A percentile compares a stretch with the other conserved stretches of the same genome.
Conservation (phyloP, 139 green algal genomes). For the Gonium pectorale region DNA sequence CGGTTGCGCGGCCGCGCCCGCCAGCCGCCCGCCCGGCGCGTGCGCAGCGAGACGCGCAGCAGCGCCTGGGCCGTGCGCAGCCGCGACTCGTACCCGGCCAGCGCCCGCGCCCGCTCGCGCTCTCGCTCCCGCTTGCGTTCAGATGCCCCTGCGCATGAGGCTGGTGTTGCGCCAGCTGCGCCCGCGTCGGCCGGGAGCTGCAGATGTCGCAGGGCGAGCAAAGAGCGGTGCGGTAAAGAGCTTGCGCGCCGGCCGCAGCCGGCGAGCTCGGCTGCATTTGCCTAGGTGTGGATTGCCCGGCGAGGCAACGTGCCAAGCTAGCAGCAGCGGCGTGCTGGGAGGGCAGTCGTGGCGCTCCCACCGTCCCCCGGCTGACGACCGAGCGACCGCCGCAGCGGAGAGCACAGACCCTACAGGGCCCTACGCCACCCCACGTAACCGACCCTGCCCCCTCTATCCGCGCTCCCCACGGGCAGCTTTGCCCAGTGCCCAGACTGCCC, state of each 20-base stretch:
- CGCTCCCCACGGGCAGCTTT: background rate
- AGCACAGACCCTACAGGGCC: background rate
- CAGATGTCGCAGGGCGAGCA: background rate
- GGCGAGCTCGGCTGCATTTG: background rate
- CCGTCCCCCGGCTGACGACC: background rate
- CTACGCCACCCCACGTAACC: background rate
- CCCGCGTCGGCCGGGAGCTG: background rate
- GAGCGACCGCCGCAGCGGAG: background rate
- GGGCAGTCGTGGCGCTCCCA: background rate
- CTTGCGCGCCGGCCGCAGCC: background rate
- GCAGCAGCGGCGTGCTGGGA: too few species aligned
- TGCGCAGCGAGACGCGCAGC: background rate
- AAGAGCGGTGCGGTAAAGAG: background rate
- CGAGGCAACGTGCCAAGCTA: too few species aligned
- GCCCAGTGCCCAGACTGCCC: background rate
- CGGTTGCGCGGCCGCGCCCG: slow-evolving; percentile 21
- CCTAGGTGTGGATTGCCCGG: too few species aligned
- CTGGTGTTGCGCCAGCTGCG: background rate
- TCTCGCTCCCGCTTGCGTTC: too few species aligned
- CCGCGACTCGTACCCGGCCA: background rate
- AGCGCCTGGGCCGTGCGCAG: background rate
- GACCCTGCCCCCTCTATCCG: background rate
- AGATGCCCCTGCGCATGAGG: too few species aligned
- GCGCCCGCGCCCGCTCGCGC: background rate
- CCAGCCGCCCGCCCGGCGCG: background rate